These are phyloP conservation scores for Dryadomyces quercus-mongolicae DNA, from an alignment of 2,329 filamentous ascomycete species.

Conservation along the genomic window DNA sequence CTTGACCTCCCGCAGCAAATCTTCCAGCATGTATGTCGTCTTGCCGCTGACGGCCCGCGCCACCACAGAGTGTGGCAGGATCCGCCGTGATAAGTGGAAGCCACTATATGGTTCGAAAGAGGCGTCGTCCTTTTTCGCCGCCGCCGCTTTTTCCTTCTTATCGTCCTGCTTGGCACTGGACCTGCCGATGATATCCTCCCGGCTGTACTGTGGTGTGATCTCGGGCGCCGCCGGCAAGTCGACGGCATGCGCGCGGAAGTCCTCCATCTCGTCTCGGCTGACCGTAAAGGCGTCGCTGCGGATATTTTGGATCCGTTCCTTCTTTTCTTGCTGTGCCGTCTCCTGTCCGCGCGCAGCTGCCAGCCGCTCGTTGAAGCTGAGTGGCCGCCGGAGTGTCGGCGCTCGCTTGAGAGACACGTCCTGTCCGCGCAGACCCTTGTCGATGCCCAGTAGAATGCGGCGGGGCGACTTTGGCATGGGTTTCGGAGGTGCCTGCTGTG, in stretches of 20 bases:
- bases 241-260: conserved; percentile 44
- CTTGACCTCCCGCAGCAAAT: conserved; percentile 70
- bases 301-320: conserved; percentile 37
- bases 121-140: conserved; percentile 29
- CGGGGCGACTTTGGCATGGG: conserved; percentile 59
- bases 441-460: conserved; percentile 71
- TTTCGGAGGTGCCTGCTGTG: background rate
- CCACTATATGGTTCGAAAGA: conserved; percentile 80
- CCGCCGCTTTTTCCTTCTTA: conserved; percentile 8
- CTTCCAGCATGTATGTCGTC: conserved; percentile 64
- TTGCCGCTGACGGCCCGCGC: conserved; percentile 68
- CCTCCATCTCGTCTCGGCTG: conserved; percentile 44
- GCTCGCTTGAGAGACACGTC: conserved; percentile 78
- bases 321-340: conserved; percentile 33
- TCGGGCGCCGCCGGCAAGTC: conserved; percentile 38
- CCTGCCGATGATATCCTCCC: conserved; percentile 43
- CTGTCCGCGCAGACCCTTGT: conserved; percentile 69
- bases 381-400: conserved; percentile 30
- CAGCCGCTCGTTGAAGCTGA: conserved; percentile 76
- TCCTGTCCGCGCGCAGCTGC: conserved; percentile 55
- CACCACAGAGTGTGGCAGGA: conserved; percentile 70
- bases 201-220: conserved; percentile 41
- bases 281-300: conserved; percentile 47
- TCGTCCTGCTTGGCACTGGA: conserved; percentile 6
- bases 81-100: conserved; percentile 69